Evolutionary conservation across 495 filamentous ascomycete species (phyloP).

Genomic region (Poronia punctata): DNA sequence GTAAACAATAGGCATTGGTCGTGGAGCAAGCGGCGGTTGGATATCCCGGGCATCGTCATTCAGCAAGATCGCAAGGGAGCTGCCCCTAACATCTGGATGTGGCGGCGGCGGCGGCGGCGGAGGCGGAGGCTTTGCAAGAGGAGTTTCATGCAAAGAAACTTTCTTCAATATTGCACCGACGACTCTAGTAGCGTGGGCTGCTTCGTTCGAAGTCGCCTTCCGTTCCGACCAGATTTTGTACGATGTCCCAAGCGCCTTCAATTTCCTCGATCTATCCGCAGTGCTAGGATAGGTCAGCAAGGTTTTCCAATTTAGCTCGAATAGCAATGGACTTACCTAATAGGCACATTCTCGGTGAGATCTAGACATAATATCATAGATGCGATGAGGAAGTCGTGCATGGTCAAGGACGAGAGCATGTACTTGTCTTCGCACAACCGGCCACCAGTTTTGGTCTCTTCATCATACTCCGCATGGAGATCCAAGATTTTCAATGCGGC

Average conservation of each 20-base stretch:
- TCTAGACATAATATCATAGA: conserved; percentile 37
- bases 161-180: conserved; percentile 33
- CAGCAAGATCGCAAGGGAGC: conserved; percentile 19
- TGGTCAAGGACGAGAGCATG: conserved; percentile 29
- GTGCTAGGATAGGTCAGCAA: conserved; percentile 12
- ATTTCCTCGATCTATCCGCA: conserved; percentile 22
- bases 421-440: conserved; percentile 31
- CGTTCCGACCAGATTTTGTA: conserved; percentile 31
- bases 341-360: conserved; percentile 27
- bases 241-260: conserved; percentile 32
- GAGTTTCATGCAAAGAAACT: conserved; percentile 19
- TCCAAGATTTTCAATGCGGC: conserved; percentile 33
- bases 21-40: conserved; percentile 7
- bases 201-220: conserved; percentile 23
- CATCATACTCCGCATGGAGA: conserved; percentile 30
- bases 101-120: conserved; percentile 18
- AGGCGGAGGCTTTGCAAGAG: conserved; percentile 10
- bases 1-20: conserved; percentile 3
- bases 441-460: conserved; percentile 30
- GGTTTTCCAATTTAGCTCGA: not conserved
- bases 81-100: conserved; percentile 18
- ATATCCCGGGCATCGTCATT: conserved; percentile 24
- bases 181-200: conserved; percentile 32
- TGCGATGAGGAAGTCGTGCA: conserved; percentile 38
- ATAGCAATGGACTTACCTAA: conserved; percentile 12